Evolutionary conservation across 2,329 filamentous ascomycete species (phyloP).

Genomic region (Berkeleyomyces basicola): DNA sequence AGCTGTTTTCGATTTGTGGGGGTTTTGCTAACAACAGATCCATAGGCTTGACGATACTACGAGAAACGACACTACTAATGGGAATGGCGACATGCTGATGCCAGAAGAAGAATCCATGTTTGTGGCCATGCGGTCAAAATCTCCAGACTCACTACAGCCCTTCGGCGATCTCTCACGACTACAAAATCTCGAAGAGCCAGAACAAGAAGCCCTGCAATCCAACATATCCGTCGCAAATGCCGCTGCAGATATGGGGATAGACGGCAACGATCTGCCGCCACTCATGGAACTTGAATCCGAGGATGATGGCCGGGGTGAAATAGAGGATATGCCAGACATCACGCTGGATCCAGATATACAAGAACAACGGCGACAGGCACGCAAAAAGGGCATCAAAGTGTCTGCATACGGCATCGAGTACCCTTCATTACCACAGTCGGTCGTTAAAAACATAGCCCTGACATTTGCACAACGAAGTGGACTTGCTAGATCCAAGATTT

Average conservation of each 20-base stretch:
- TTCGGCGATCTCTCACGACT: conserved; percentile 12
- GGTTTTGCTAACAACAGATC: background rate
- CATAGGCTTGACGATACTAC: conserved; percentile 22
- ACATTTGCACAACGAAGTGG: conserved; percentile 53
- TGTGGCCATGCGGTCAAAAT: background rate
- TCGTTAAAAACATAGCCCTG: conserved; percentile 59
- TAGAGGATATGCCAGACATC: conserved; percentile 2
- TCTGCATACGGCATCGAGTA: conserved; percentile 62
- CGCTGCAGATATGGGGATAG: background rate
- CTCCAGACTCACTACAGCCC: conserved; percentile 9
- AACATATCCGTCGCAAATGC: conserved; percentile 6
- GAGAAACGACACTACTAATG: conserved; percentile 6
- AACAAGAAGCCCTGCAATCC: conserved; percentile 2
- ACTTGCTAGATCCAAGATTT: conserved; percentile 49
- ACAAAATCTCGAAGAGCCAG: conserved; percentile 6
- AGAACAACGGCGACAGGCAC: conserved; percentile 13
- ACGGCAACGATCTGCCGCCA: conserved; percentile 2
- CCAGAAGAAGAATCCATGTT: conserved; percentile 1
- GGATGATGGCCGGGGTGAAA: conserved; percentile 12
- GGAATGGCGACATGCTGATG: conserved; percentile 3
- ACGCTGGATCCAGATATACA: conserved; percentile 4
- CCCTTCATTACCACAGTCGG: conserved; percentile 52
- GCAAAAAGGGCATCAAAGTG: conserved; percentile 34
- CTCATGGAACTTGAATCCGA: conserved; percentile 9
- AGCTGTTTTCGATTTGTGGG: background rate